phyloP scores from a whole-genome alignment of 768 basidiomycete genomes.

The Tricholoma terreum region DNA sequence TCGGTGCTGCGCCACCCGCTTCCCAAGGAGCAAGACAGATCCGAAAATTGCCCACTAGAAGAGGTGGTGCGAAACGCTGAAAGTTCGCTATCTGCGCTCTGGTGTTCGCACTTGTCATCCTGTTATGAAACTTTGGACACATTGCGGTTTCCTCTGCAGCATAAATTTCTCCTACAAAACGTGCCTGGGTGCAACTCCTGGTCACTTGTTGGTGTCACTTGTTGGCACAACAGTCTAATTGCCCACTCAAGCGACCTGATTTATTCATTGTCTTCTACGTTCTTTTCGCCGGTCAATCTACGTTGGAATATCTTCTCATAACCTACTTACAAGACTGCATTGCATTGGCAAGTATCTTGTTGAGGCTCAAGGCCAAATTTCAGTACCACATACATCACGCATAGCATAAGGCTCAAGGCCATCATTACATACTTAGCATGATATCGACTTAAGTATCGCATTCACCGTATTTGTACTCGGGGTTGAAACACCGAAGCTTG shows the following conservation, averaged over 20 bases:
- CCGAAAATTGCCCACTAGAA: constrained; percentile 54
- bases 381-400: constrained; percentile 14
- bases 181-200: neutral
- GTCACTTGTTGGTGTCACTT: too few species aligned
- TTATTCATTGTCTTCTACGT: neutral
- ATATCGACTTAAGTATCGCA: neutral
- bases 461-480: too few species aligned
- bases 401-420: constrained; percentile 21
- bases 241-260: neutral
- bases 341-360: constrained; percentile 16
- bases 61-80: constrained; percentile 38
- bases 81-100: neutral
- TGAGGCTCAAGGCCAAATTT: constrained; percentile 20
- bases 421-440: constrained; percentile 2
- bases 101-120: neutral
- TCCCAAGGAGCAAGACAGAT: constrained; percentile 39
- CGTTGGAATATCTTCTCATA: constrained; percentile 12
- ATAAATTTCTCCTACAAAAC: too few species aligned
- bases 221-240: neutral
- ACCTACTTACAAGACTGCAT: constrained; percentile 17
- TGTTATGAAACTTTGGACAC: neutral
- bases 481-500: too few species aligned
- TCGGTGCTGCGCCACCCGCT: constrained; percentile 52
- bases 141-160: too few species aligned
- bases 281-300: constrained; percentile 10